Percentiles rank a stretch among this genome's conserved stretches.
Evolutionary conservation across 2,329 filamentous ascomycete genomes (phyloP).

Genomic region (Dothidotthia symphoricarpi): DNA sequence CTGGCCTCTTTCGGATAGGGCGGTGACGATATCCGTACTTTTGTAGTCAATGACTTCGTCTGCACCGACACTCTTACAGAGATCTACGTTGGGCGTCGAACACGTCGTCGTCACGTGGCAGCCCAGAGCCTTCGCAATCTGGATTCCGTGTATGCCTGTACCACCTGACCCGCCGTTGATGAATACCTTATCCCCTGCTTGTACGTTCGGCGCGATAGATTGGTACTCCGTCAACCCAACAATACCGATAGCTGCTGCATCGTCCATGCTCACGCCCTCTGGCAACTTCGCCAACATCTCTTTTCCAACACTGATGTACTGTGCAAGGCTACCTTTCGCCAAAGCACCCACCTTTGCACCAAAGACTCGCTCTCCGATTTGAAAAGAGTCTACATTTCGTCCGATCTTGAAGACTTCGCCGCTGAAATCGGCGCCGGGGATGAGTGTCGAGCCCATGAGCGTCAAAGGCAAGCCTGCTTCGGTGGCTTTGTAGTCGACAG

Average conservation of each 20-base stretch:
- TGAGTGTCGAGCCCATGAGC: conserved; percentile 39
- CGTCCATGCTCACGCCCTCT: conserved; percentile 27
- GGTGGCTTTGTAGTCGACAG: conserved; percentile 63
- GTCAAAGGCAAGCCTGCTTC: conserved; percentile 46
- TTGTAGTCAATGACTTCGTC: conserved; percentile 65
- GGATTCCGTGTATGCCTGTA: conserved; percentile 59
- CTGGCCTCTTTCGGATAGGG: conserved; percentile 49
- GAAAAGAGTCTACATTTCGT: conserved; percentile 25
- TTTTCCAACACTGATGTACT: conserved; percentile 37
- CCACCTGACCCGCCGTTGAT: conserved; percentile 66
- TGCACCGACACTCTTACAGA: conserved; percentile 60
- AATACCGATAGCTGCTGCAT: conserved; percentile 40
- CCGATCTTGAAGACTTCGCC: conserved; percentile 49
- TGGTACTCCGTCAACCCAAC: conserved; percentile 45
- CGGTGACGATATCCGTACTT: conserved; percentile 47
- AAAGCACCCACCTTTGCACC: conserved; percentile 34
- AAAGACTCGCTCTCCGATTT: conserved; percentile 43
- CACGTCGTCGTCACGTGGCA: conserved; percentile 61
- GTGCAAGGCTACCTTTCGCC: conserved; percentile 39
- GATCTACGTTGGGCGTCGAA: conserved; percentile 56
- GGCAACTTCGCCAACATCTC: conserved; percentile 24
- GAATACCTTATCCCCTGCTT: conserved; percentile 54
- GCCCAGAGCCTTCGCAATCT: conserved; percentile 61
- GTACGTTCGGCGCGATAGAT: conserved; percentile 39
- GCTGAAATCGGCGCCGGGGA: conserved; percentile 53